Conservation (phyloP, 2,329 filamentous ascomycete species). For the Aureobasidium leucospermi region DNA sequence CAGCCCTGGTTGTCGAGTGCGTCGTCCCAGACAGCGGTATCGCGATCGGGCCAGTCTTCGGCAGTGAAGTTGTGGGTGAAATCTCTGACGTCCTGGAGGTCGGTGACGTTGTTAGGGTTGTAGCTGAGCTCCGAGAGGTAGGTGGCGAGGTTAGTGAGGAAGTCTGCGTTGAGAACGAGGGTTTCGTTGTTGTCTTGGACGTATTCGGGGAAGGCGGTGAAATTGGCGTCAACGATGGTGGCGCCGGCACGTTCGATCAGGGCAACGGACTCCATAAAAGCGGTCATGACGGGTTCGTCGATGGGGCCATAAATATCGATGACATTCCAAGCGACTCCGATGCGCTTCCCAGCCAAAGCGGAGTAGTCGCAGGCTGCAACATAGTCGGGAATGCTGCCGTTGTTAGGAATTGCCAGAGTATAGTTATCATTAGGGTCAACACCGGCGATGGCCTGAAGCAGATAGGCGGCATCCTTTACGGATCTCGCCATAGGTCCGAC, state of each 20-base stretch:
- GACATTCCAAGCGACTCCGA: slow-evolving; percentile 57
- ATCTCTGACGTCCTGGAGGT: slow-evolving; percentile 43
- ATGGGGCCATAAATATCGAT: slow-evolving; percentile 34
- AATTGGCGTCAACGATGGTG: slow-evolving; percentile 53
- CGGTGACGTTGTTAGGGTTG: slow-evolving; percentile 52
- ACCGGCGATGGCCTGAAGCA: slow-evolving; percentile 53
- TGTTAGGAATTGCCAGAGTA: slow-evolving; percentile 51
- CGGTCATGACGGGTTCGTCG: slow-evolving; percentile 38
- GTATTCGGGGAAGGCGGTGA: slow-evolving; percentile 45
- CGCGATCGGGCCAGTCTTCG: slow-evolving; percentile 55
- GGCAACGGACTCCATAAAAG: slow-evolving; percentile 50
- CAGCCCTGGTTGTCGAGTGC: slow-evolving; percentile 43
- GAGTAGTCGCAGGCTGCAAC: slow-evolving; percentile 49
- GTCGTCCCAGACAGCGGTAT: slow-evolving; percentile 51
- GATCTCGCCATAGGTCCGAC: slow-evolving; percentile 52
- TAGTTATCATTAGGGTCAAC: slow-evolving; percentile 49
- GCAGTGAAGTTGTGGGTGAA: slow-evolving; percentile 48
- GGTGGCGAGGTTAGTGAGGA: slow-evolving; percentile 47
- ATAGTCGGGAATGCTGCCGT: slow-evolving; percentile 50
- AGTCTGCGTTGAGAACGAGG: slow-evolving; percentile 52
- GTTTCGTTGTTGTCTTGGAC: slow-evolving; percentile 33
- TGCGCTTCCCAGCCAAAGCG: slow-evolving; percentile 49
- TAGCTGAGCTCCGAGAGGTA: slow-evolving; percentile 51
- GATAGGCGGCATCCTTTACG: slow-evolving; percentile 51
- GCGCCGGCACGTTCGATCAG: slow-evolving; percentile 51